Base-by-base conservation (phyloP, 805 yeast genomes). In the Hanseniaspora lachancei region DNA sequence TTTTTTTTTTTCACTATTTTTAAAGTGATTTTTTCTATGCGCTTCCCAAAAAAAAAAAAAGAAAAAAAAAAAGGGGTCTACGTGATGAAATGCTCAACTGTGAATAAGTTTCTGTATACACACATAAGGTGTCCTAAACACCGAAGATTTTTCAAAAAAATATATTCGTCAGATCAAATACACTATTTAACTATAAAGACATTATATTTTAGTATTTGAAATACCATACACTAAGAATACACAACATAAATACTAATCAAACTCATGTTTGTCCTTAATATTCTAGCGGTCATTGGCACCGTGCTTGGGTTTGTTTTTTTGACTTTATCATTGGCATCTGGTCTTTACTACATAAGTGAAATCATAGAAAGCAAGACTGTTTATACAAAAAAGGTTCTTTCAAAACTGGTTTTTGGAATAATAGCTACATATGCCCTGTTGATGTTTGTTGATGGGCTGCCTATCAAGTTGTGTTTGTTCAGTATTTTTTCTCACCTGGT, bases 351-450 rank as follows among this genome's bases (percentile, higher is more conserved):
- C 63, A 74, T 91, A 40, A 86, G 95, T 9, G 98, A 93, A 66
- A 70, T 89, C 35, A 95, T 93, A 16, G 98, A 93, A 66, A 97
- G 89, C 64, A 91, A 93, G 67, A 78, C 95, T 0, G 93, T 86
- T 60, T 80, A 89, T 49, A 86, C 97, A 12, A 84, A 79, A 62
- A 70, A 87, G 57, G 74, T 88, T 55, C 72, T 93, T 40, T 74
- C 73, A 47, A 74, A 81, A 60, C 66, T 80, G 53, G 88, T 89
- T 36, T 79, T 80, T 65, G 70, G 71, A 2, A 78, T 87, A n/a
- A 76, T 85, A 10, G 74, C 59, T 0, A 60, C 77, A 0, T 77
- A 80, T 52, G 66, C 79, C 1, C 71, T 85, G 20, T 73, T 93
- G 23, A 73, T 79, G 72, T 39, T 88, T 4, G 71, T 86, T 59